phyloP scores from a whole-genome alignment of 2,329 filamentous ascomycete genomes.

The Sporothrix mexicana region DNA sequence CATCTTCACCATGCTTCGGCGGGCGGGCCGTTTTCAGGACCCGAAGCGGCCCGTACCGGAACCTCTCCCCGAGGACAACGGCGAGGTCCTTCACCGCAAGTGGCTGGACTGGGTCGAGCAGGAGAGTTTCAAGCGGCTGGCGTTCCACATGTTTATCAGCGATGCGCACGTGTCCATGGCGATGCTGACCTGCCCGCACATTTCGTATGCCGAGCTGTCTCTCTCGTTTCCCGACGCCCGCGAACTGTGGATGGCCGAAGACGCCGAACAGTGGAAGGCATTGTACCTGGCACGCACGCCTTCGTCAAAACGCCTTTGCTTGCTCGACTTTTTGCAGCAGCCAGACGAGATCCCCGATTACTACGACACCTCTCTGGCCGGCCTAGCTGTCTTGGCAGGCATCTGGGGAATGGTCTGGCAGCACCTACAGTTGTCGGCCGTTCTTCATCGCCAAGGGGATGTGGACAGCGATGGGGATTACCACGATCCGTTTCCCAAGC shows the following conservation, averaged over 20 bases:
- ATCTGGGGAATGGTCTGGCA: slow-evolving; percentile 35
- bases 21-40: slow-evolving; percentile 32
- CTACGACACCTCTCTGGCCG: slow-evolving; percentile 23
- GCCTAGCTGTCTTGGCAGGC: slow-evolving; percentile 28
- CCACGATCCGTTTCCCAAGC: background rate
- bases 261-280: slow-evolving; percentile 68
- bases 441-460: slow-evolving; percentile 9
- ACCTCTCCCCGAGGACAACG: slow-evolving; percentile 16
- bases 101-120: slow-evolving; percentile 34
- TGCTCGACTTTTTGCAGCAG: slow-evolving; percentile 31
- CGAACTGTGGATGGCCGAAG: slow-evolving; percentile 69
- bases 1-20: slow-evolving; percentile 33
- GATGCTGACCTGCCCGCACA: slow-evolving; percentile 66
- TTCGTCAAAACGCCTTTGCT: background rate
- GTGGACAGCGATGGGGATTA: too few relatives aligned
- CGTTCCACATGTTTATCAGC: slow-evolving; percentile 68
- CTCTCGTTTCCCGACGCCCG: slow-evolving; percentile 67
- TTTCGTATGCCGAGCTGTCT: slow-evolving; percentile 72
- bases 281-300: slow-evolving; percentile 54
- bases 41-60: background rate
- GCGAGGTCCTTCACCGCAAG: slow-evolving; percentile 29
- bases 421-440: slow-evolving; percentile 29
- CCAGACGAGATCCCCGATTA: slow-evolving; percentile 29
- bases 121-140: slow-evolving; percentile 52
- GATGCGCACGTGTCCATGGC: slow-evolving; percentile 73